Percentiles rank a stretch among this genome's conserved stretches.
phyloP scores from a whole-genome alignment of 257 asterid genomes.

The Haberlea rhodopensis region DNA sequence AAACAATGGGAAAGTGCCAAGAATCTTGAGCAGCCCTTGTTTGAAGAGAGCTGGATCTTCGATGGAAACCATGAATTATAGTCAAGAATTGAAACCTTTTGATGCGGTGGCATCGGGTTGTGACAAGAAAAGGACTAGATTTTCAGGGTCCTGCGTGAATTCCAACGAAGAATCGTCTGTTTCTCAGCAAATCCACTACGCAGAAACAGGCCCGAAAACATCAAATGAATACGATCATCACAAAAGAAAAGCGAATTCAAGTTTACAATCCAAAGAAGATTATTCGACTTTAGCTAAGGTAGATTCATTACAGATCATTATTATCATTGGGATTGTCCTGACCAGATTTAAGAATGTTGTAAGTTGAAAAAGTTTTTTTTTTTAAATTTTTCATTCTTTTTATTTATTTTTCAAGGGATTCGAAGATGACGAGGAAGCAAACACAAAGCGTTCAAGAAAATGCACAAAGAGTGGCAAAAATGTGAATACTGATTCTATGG shows the following conservation, averaged over 20 bases:
- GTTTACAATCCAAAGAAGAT: slow-evolving; percentile 47
- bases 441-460: slow-evolving; percentile 34
- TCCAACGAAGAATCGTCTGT: slow-evolving; percentile 49
- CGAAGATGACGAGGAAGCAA: slow-evolving; percentile 33
- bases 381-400: too few relatives aligned
- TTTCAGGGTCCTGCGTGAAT: background rate
- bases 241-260: slow-evolving; percentile 54
- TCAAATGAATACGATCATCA: slow-evolving; percentile 51
- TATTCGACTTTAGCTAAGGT: slow-evolving; percentile 41
- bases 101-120: slow-evolving; percentile 23
- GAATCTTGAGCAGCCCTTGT: slow-evolving; percentile 69
- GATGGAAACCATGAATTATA: slow-evolving; percentile 28
- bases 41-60: slow-evolving; percentile 51
- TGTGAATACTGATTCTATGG: slow-evolving; percentile 8
- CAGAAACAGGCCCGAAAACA: slow-evolving; percentile 46
- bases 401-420: slow-evolving; percentile 10
- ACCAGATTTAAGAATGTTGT: background rate
- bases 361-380: background rate
- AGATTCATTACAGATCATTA: background rate
- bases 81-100: slow-evolving; percentile 31
- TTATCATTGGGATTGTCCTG: background rate
- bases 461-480: slow-evolving; percentile 24
- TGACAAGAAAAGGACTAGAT: background rate
- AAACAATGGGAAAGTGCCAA: slow-evolving; percentile 32
- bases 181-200: slow-evolving; percentile 42